Percentiles rank a stretch among this genome's conserved stretches.
phyloP scores from a whole-genome alignment of 2,329 filamentous ascomycete genomes.

The Monilinia polystroma region DNA sequence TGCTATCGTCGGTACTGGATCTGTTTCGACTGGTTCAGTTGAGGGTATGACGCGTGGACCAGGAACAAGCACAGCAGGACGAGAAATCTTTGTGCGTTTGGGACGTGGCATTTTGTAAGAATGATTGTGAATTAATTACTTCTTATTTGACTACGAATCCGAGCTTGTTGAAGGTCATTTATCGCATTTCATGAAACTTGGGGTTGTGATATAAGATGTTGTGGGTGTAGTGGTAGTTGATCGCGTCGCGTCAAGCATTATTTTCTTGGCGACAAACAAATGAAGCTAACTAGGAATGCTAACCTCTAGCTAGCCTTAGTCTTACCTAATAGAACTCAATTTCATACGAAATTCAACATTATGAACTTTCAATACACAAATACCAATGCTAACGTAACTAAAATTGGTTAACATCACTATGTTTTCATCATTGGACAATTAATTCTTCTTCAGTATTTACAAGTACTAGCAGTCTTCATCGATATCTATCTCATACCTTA shows the following conservation, averaged over 20 bases:
- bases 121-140: not conserved
- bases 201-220: not conserved
- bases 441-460: not conserved
- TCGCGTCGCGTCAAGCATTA: not conserved
- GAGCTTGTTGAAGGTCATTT: not conserved
- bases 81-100: slow-evolving; percentile 13
- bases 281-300: not conserved
- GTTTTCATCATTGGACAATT: too few relatives aligned
- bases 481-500: too few relatives aligned
- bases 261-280: slow-evolving; percentile 7
- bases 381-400: not conserved
- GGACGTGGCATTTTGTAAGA: slow-evolving; percentile 8
- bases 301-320: too few relatives aligned
- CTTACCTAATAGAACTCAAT: not conserved
- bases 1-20: not conserved
- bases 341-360: too few relatives aligned
- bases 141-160: not conserved
- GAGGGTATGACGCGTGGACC: not conserved
- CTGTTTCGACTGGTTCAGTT: slow-evolving; percentile 6
- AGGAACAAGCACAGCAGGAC: not conserved
- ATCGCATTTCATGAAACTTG: not conserved
- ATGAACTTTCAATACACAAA: not conserved
- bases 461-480: not conserved
- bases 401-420: too few relatives aligned
- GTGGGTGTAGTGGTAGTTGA: not conserved